Conservation (phyloP, 768 basidiomycete species). For the Boletellus ananiceps region DNA sequence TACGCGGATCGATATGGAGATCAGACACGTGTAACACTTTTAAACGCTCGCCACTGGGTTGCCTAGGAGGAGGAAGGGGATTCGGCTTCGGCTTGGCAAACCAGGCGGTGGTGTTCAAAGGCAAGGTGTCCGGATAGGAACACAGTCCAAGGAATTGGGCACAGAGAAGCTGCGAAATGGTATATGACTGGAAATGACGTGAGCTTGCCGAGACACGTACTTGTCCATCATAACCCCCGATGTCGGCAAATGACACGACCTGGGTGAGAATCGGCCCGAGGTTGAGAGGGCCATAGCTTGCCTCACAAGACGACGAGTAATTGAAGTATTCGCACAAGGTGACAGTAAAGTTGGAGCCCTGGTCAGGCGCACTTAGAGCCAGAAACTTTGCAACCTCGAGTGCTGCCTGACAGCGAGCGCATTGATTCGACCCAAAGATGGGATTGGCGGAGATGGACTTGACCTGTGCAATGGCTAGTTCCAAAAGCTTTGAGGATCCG, state of each 20-base stretch:
- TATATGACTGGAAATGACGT: not conserved
- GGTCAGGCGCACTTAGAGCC: conserved; percentile 55
- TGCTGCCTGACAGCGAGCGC: conserved; percentile 55
- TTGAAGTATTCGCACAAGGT: conserved; percentile 58
- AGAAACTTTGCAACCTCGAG: conserved; percentile 65
- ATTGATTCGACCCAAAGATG: conserved; percentile 48
- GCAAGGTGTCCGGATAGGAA: conserved; percentile 50
- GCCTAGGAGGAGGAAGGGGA: conserved; percentile 54
- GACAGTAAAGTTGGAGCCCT: conserved; percentile 54
- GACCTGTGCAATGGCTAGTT: conserved; percentile 53
- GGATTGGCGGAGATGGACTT: conserved; percentile 51
- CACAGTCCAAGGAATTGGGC: conserved; percentile 56
- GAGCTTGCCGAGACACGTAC: conserved; percentile 27
- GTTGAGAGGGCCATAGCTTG: conserved; percentile 42
- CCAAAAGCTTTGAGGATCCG: conserved; percentile 41
- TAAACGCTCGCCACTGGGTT: conserved; percentile 57
- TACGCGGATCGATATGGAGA: conserved; percentile 71
- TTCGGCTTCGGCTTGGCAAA: conserved; percentile 75
- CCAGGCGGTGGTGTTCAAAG: conserved; percentile 63
- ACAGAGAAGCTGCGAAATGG: conserved; percentile 47
- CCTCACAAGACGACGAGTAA: conserved; percentile 47
- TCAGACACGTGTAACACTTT: conserved; percentile 78
- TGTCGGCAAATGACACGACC: conserved; percentile 65
- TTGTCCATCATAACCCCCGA: conserved; percentile 71
- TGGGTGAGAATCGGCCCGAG: conserved; percentile 65